These are phyloP conservation scores for Raphanus raphanistrum DNA, from an alignment of 345 rosid genomes.

Conservation along the genomic window DNA sequence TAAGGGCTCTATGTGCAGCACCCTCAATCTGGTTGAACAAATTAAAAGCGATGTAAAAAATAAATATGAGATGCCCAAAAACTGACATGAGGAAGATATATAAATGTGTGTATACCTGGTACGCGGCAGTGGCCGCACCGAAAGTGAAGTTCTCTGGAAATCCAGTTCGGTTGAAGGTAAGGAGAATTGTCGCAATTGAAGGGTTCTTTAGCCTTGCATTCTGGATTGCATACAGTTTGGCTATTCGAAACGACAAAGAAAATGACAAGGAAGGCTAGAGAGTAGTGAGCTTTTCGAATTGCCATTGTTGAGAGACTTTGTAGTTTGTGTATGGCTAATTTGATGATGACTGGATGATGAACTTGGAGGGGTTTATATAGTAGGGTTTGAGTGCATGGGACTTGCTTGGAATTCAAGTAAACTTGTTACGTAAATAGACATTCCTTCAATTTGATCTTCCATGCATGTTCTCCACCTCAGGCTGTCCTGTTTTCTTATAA, in stretches of 20 bases:
- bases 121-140: not conserved
- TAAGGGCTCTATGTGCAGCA: too few species aligned
- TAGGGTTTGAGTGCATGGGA: not conserved
- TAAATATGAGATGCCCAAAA: too few species aligned
- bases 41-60: too few species aligned
- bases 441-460: not conserved
- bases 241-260: not conserved
- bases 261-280: not conserved
- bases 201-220: not conserved
- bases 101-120: not conserved
- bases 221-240: not conserved
- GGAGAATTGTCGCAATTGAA: not conserved
- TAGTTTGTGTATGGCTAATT: not conserved
- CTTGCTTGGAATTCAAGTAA: not conserved
- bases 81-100: too few species aligned
- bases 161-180: not conserved
- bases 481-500: not conserved
- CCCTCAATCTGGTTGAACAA: too few species aligned
- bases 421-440: not conserved
- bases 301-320: not conserved
- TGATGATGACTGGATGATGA: not conserved
- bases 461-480: not conserved
- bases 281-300: not conserved
- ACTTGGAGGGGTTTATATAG: not conserved
- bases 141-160: not conserved